Percentiles rank a stretch among this genome's conserved stretches.
phyloP scores from a whole-genome alignment of 352 stramenopile genomes.

The Thraustotheca clavata region DNA sequence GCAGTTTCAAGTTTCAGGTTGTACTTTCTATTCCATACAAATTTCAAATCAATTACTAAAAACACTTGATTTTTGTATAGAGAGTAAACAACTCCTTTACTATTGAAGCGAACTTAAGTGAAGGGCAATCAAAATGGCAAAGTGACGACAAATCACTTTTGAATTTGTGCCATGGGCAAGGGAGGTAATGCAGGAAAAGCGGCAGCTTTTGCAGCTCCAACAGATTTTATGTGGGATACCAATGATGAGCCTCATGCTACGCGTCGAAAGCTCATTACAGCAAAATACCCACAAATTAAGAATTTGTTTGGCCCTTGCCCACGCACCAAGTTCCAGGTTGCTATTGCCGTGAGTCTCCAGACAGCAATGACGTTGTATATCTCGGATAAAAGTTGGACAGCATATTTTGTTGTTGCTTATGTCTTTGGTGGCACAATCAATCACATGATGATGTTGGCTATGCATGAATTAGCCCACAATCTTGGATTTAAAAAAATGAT shows the following conservation, averaged over 20 bases:
- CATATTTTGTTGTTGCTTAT: constrained; percentile 64
- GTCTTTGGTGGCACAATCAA: constrained; percentile 87
- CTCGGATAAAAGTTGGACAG: constrained; percentile 50
- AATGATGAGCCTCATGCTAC: constrained; percentile 85
- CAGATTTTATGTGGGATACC: constrained; percentile 76
- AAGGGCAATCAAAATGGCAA: no score
- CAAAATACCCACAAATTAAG: constrained; percentile 87
- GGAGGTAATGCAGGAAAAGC: constrained; percentile 9
- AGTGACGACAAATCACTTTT: neutral
- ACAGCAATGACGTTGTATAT: constrained; percentile 68
- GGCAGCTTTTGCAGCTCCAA: neutral
- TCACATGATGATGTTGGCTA: constrained; percentile 92
- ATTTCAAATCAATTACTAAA: no score
- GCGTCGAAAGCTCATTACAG: constrained; percentile 70
- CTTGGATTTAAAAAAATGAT: constrained; percentile 87
- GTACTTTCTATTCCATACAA: no score
- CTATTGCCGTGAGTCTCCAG: constrained; percentile 68
- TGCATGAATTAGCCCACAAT: constrained; percentile 96
- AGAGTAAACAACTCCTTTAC: no score
- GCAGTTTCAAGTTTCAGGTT: no score
- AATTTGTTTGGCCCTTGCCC: constrained; percentile 79
- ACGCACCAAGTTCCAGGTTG: constrained; percentile 84
- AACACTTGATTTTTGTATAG: no score
- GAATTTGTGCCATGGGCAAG: constrained; percentile 8
- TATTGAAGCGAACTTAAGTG: no score